Evolutionary conservation across 2,329 filamentous ascomycete species (phyloP), one percentile per base, ranked within the genome.

Genomic region (Dactylellina drechsleri): DNA sequence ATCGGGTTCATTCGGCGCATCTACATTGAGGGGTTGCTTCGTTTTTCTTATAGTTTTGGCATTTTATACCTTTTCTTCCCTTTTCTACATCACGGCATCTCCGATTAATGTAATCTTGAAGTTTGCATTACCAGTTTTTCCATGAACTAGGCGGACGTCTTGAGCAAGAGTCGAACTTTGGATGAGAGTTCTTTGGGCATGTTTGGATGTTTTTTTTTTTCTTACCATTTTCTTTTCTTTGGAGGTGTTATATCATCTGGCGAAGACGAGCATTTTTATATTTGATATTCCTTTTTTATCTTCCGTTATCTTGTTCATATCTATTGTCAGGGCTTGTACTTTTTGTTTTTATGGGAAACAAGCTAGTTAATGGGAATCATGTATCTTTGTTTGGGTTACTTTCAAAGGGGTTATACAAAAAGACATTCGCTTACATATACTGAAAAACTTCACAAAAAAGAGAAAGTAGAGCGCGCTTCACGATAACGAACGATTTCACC

Each of bases 31-130:
- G 72, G 65, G 65, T 76, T 65, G 72, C 66, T 76, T 75, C 64
- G 53, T 70, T 53, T 66, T 61, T 62, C 49, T 47, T 28, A 49
- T 28, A 23, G 23, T 65, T 68, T 62, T 65, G 58, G 65, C 60
- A 68, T 76, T 28, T 75, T 66, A 50, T 75, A 60, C 57, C 60
- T 60, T 66, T 72, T 71, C 67, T 59, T 62, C 61, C 58, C 58
- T 64, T 75, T 52, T 49, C 49, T 64, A 67, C 70, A 74, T 74
- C 68, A 61, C 70, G 62, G 70, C 70, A 74, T 74, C 62, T 74
- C 68, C 70, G 67, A 74, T 52, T 74, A 74, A 74, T 74, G 70
- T 74, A 74, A 74, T 74, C 62, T 67, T 66, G 70, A 70, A 74
- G 70, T 74, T 74, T 74, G 70, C 62, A 74, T 74, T 62, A 76